phyloP scores from a whole-genome alignment of 2,329 filamentous ascomycete genomes.

The Scedosporium dehoogii region DNA sequence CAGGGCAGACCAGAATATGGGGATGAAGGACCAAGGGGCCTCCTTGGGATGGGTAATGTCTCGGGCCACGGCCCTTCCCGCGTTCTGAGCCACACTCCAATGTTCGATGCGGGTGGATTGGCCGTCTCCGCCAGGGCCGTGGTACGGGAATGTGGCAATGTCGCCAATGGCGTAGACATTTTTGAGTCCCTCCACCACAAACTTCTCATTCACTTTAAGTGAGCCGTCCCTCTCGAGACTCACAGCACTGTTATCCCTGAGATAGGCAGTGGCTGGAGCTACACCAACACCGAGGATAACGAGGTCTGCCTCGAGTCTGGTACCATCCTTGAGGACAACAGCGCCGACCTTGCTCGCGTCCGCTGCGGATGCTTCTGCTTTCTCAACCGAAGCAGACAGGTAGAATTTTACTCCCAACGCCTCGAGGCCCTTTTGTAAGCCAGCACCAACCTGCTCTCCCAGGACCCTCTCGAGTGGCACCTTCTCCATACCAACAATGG shows the following conservation, averaged over 20 bases:
- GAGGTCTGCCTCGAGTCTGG: constrained; percentile 72
- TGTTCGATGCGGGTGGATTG: constrained; percentile 79
- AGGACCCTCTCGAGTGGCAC: constrained; percentile 79
- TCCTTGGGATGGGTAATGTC: constrained; percentile 59
- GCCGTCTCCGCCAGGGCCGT: constrained; percentile 74
- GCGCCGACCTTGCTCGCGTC: constrained; percentile 66
- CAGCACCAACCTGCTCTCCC: constrained; percentile 67
- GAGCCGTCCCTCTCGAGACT: constrained; percentile 77
- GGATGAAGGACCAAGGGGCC: constrained; percentile 55
- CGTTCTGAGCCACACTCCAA: constrained; percentile 96
- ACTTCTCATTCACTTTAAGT: constrained; percentile 68
- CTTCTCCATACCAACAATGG: constrained; percentile 80
- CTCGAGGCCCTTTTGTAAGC: constrained; percentile 71
- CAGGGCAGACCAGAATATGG: constrained; percentile 93
- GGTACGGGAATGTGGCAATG: constrained; percentile 90
- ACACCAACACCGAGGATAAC: constrained; percentile 91
- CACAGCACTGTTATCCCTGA: constrained; percentile 61
- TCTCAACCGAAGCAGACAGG: constrained; percentile 71
- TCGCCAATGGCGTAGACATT: constrained; percentile 92
- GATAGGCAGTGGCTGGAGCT: constrained; percentile 71
- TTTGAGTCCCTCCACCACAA: constrained; percentile 63
- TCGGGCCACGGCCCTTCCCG: constrained; percentile 68
- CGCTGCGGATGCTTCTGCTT: constrained; percentile 61
- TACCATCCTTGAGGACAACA: constrained; percentile 78
- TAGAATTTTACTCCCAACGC: constrained; percentile 84